Evolutionary conservation across 345 rosid genomes (phyloP).

Genomic region (rapeseed (Brassica napus)): DNA sequence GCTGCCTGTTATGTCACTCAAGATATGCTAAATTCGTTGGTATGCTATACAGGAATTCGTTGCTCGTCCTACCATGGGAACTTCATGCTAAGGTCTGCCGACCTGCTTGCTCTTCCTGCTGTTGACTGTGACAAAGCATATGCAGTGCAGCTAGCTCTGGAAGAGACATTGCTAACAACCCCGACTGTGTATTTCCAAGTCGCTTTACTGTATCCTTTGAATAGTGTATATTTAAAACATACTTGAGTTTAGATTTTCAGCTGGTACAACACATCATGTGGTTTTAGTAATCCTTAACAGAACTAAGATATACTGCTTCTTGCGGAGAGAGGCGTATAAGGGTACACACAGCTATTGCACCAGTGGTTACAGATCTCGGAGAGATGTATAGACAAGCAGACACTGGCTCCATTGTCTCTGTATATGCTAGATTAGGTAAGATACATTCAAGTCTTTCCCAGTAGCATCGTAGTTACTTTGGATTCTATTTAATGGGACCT

Average conservation of each 20-base stretch:
- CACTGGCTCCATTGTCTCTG: conserved; percentile 80
- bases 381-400: conserved; percentile 98
- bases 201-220: conserved; percentile 94
- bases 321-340: conserved; percentile 99
- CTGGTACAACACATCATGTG: conserved; percentile 20
- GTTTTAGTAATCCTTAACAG: conserved; percentile 51
- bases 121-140: conserved; percentile 99
- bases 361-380: conserved; percentile 87
- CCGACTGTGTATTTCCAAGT: conserved; percentile 96
- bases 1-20: conserved; percentile 3
- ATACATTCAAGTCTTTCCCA: conserved; percentile 18
- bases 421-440: conserved; percentile 84
- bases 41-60: conserved; percentile 66
- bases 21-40: conserved; percentile 15
- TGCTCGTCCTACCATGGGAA: conserved; percentile 95
- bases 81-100: conserved; percentile 97
- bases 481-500: conserved; percentile 32
- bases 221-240: conserved; percentile 12
- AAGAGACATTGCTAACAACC: conserved; percentile 85
- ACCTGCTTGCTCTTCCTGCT: conserved; percentile 93
- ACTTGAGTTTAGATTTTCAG: conserved; percentile 22
- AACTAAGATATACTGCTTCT: conserved; percentile 90
- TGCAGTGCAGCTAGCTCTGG: conserved; percentile 90
- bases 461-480: conserved; percentile 12
- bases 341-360: conserved; percentile 91